Evolutionary conservation across 306 rosid genomes (phyloP).

Genomic region (Vigna unguiculata): DNA sequence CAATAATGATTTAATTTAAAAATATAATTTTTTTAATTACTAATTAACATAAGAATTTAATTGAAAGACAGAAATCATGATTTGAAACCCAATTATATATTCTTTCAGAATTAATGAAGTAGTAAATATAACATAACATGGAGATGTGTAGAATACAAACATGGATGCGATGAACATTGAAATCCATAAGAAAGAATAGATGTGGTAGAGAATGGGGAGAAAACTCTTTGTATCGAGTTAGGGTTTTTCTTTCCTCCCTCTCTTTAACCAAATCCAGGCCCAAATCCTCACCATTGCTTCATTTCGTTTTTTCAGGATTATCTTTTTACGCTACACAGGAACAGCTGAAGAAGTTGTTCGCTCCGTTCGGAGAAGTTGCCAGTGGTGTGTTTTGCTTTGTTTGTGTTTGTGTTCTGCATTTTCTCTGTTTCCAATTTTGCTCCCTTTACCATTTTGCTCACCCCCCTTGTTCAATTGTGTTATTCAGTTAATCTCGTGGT

Average conservation of each 20-base stretch:
- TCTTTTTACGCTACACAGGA: slow-evolving; percentile 64
- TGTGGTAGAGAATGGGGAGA: slow-evolving; percentile 59
- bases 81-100: too few relatives aligned
- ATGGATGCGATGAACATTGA: neutral
- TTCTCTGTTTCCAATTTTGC: slow-evolving; percentile 20
- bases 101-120: too few relatives aligned
- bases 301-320: slow-evolving; percentile 57
- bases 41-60: too few relatives aligned
- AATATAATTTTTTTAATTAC: too few relatives aligned
- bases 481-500: slow-evolving; percentile 56
- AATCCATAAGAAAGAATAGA: slow-evolving; percentile 28
- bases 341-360: slow-evolving; percentile 58
- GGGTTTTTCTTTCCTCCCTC: slow-evolving; percentile 9
- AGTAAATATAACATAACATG: too few relatives aligned
- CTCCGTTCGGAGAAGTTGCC: slow-evolving; percentile 66
- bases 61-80: too few relatives aligned
- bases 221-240: slow-evolving; percentile 69
- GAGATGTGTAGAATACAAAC: too few relatives aligned
- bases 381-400: slow-evolving; percentile 53
- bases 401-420: neutral
- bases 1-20: too few relatives aligned
- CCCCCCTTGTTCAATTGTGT: neutral
- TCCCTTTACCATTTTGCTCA: neutral
- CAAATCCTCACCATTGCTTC: slow-evolving; percentile 22
- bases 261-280: neutral